Evolutionary conservation across 2,329 filamentous ascomycete species (phyloP).

Genomic region (Penicillium psychrosexuale): DNA sequence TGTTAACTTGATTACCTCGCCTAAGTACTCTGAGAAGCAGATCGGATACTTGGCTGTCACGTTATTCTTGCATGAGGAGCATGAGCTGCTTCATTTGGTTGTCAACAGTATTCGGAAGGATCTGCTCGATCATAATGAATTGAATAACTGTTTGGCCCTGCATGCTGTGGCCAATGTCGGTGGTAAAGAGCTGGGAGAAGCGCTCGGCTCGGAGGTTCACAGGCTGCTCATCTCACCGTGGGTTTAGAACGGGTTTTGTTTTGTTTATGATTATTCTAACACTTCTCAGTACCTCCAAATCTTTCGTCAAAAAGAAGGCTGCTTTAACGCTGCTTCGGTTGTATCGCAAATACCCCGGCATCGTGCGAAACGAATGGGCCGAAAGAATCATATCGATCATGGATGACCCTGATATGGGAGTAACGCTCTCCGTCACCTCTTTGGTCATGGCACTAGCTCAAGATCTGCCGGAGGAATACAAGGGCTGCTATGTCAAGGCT

Average conservation of each 20-base stretch:
- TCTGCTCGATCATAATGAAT: slow-evolving; percentile 87
- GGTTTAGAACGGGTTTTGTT: slow-evolving; percentile 40
- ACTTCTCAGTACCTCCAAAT: slow-evolving; percentile 69
- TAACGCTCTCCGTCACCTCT: slow-evolving; percentile 91
- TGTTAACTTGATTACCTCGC: slow-evolving; percentile 93
- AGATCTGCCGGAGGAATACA: slow-evolving; percentile 91
- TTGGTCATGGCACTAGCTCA: slow-evolving; percentile 92
- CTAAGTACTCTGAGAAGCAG: slow-evolving; percentile 98
- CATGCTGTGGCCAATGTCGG: slow-evolving; percentile 98
- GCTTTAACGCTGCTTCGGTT: slow-evolving; percentile 87
- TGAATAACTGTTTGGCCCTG: slow-evolving; percentile 93
- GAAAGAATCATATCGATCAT: slow-evolving; percentile 98
- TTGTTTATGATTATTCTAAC: slow-evolving; percentile 32
- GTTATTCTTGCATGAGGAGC: slow-evolving; percentile 92
- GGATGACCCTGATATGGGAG: slow-evolving; percentile 92
- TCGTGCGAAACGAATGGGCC: slow-evolving; percentile 94
- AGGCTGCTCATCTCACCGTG: slow-evolving; percentile 91
- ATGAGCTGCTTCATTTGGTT: slow-evolving; percentile 91
- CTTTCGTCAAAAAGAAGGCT: slow-evolving; percentile 99
- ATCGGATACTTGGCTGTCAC: slow-evolving; percentile 98
- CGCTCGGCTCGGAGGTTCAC: slow-evolving; percentile 86
- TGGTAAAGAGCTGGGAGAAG: slow-evolving; percentile 94
- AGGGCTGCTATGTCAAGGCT: slow-evolving; percentile 89
- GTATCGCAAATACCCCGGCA: slow-evolving; percentile 90
- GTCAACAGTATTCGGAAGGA: slow-evolving; percentile 99